These are phyloP conservation scores for Hericium coralloides DNA, from an alignment of 768 basidiomycete species.

Conservation along the genomic window DNA sequence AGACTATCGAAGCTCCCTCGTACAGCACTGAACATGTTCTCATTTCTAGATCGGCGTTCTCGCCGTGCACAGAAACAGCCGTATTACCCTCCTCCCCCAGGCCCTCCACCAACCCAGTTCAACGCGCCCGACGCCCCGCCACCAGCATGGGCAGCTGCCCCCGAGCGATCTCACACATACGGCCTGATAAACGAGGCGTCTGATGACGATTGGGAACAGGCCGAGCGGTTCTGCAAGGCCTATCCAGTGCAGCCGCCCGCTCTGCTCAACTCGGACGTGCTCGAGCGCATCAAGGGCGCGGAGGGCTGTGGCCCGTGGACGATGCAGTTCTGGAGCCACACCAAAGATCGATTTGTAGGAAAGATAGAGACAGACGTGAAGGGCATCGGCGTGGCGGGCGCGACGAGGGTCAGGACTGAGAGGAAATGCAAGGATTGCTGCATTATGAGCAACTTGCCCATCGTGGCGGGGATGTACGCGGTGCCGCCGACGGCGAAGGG, in stretches of 20 bases:
- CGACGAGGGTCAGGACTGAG: slow-evolving; percentile 34
- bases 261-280: slow-evolving; percentile 40
- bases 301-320: slow-evolving; percentile 45
- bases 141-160: slow-evolving; percentile 53
- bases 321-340: slow-evolving; percentile 33
- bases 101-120: background rate
- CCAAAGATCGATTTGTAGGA: slow-evolving; percentile 35
- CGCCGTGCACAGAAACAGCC: background rate
- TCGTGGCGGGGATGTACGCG: slow-evolving; percentile 53
- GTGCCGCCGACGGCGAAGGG: slow-evolving; percentile 39
- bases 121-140: slow-evolving; percentile 19
- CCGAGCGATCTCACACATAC: slow-evolving; percentile 36
- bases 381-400: slow-evolving; percentile 21
- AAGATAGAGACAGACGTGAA: slow-evolving; percentile 26
- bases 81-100: background rate
- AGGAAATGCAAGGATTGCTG: slow-evolving; percentile 38
- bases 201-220: slow-evolving; percentile 43
- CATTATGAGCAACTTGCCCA: slow-evolving; percentile 50
- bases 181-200: slow-evolving; percentile 51
- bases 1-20: no score
- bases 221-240: slow-evolving; percentile 38
- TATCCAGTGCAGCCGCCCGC: slow-evolving; percentile 32
- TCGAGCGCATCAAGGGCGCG: slow-evolving; percentile 40
- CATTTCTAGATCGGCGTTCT: no score
- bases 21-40: no score